Conservation (phyloP, 2,329 filamentous ascomycete genomes). For the Penicillium sp. region DNA sequence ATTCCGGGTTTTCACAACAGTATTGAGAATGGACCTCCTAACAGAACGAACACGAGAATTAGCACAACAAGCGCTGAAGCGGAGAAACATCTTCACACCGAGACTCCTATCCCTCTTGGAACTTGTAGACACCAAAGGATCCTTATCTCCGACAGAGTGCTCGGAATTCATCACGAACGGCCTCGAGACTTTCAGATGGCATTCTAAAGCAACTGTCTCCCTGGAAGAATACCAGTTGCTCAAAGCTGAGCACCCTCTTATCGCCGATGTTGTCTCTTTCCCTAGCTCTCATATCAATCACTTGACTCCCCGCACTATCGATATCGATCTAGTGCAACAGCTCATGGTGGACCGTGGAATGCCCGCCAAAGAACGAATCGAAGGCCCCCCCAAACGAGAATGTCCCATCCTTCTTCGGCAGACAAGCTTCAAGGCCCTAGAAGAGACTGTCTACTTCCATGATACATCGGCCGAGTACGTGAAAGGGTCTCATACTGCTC, state of each 20-base stretch:
- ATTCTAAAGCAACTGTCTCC: constrained; percentile 42
- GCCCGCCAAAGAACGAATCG: constrained; percentile 51
- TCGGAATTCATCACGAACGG: constrained; percentile 46
- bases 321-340: constrained; percentile 49
- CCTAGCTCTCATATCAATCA: constrained; percentile 55
- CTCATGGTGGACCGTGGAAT: constrained; percentile 47
- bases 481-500: constrained; percentile 48
- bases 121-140: constrained; percentile 31
- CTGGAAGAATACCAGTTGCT: constrained; percentile 46
- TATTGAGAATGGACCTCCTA: constrained; percentile 47
- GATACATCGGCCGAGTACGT: constrained; percentile 17
- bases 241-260: constrained; percentile 47
- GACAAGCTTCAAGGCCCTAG: constrained; percentile 56
- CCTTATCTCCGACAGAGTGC: constrained; percentile 32
- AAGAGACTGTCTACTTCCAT: constrained; percentile 50
- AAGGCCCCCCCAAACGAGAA: constrained; percentile 50
- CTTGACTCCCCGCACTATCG: constrained; percentile 53
- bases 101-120: constrained; percentile 41
- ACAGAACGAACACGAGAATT: constrained; percentile 32
- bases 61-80: constrained; percentile 35
- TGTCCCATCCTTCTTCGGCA: constrained; percentile 54
- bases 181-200: constrained; percentile 53
- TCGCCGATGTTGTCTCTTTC: constrained; percentile 51
- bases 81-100: constrained; percentile 46
- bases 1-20: constrained; percentile 48